These are phyloP conservation scores for Aechmea fasciata DNA, from an alignment of 176 grass and related monocot genomes.

Conservation along the genomic window DNA sequence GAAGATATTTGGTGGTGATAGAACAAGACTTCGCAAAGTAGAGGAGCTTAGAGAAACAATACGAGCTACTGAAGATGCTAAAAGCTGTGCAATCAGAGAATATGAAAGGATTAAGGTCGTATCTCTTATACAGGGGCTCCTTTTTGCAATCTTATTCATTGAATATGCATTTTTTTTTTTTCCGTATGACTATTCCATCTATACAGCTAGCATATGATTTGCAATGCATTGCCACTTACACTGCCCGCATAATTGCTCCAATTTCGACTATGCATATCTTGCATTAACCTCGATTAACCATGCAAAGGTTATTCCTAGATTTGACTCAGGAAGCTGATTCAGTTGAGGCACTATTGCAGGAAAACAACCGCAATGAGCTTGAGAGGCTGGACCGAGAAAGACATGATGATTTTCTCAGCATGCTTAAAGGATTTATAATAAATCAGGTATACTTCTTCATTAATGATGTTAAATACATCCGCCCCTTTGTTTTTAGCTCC, in stretches of 20 bases:
- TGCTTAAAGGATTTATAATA: slow-evolving; percentile 88
- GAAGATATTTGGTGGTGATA: slow-evolving; percentile 94
- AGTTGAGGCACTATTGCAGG: slow-evolving; percentile 31
- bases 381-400: slow-evolving; percentile 68
- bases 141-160: too few relatives aligned
- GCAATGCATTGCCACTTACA: too few relatives aligned
- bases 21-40: slow-evolving; percentile 57
- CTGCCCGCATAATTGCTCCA: neutral
- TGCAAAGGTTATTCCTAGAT: neutral
- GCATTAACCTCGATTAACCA: neutral
- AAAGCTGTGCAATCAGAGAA: slow-evolving; percentile 72
- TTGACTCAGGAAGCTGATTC: neutral
- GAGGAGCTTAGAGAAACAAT: slow-evolving; percentile 81
- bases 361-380: slow-evolving; percentile 81
- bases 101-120: slow-evolving; percentile 97
- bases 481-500: neutral
- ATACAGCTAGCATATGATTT: too few relatives aligned
- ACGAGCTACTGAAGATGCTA: slow-evolving; percentile 79
- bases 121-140: too few relatives aligned
- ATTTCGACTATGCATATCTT: neutral
- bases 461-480: neutral
- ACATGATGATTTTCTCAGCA: slow-evolving; percentile 65
- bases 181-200: too few relatives aligned
- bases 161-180: too few relatives aligned
- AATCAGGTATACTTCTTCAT: slow-evolving; percentile 55